A percentile compares a stretch with the other conserved stretches of the same genome.
Conservation (phyloP, 164 flowering plant species). For the Nymphaea colorata region DNA sequence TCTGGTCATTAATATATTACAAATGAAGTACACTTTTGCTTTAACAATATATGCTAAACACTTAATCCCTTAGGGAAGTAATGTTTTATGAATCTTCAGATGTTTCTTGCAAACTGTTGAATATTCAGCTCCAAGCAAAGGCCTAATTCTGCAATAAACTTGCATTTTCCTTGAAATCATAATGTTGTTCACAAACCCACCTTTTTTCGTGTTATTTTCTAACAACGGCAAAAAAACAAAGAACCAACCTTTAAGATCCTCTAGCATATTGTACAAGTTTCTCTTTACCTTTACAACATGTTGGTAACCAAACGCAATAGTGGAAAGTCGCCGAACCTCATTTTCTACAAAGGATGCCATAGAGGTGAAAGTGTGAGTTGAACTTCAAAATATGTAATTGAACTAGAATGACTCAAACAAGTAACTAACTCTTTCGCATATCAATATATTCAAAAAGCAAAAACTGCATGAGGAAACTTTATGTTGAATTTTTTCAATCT, state of each 20-base stretch:
- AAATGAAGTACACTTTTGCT: too few relatives aligned
- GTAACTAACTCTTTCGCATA: too few relatives aligned
- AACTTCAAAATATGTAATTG: too few relatives aligned
- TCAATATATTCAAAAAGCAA: too few relatives aligned
- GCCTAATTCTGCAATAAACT: conserved; percentile 89
- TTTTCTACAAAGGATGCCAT: conserved; percentile 18
- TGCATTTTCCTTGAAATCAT: conserved; percentile 60
- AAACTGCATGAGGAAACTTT: too few relatives aligned
- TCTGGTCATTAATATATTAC: too few relatives aligned
- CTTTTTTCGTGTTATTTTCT: background rate
- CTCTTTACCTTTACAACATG: conserved; percentile 68
- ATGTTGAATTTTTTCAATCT: too few relatives aligned
- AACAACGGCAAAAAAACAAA: background rate
- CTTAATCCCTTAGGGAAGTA: too few relatives aligned
- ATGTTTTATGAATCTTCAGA: too few relatives aligned
- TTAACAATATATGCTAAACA: too few relatives aligned
- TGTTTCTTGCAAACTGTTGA: conserved; percentile 9
- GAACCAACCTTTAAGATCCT: conserved; percentile 78
- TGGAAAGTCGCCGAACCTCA: conserved; percentile 56
- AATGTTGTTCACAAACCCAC: background rate
- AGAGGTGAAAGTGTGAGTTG: background rate
- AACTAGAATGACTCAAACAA: too few relatives aligned
- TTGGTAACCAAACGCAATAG: conserved; percentile 67
- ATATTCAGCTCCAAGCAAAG: conserved; percentile 25
- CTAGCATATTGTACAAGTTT: conserved; percentile 63